These are phyloP conservation scores for Dujonia santamariae DNA, from an alignment of 1,139 yeast species.

Conservation along the genomic window DNA sequence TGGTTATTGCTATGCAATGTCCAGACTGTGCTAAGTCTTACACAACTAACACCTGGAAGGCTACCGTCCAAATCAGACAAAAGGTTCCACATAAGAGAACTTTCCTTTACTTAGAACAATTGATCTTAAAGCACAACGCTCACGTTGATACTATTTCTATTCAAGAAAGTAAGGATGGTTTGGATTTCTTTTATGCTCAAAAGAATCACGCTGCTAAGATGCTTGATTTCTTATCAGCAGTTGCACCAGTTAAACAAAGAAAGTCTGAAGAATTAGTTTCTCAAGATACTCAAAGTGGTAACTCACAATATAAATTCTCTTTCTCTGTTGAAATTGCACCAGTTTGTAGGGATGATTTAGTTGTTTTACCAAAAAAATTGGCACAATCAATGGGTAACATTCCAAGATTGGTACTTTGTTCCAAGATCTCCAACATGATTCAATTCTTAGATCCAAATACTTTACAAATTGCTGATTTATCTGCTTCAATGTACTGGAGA, in stretches of 20 bases:
- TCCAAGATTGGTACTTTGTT: conserved; percentile 79
- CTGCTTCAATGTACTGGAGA: conserved; percentile 82
- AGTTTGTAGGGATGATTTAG: conserved; percentile 95
- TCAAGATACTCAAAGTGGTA: conserved; percentile 88
- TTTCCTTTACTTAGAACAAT: conserved; percentile 88
- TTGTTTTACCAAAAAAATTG: conserved; percentile 78
- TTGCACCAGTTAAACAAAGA: conserved; percentile 82
- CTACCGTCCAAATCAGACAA: conserved; percentile 95
- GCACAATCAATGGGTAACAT: conserved; percentile 87
- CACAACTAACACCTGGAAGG: conserved; percentile 97
- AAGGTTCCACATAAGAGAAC: conserved; percentile 97
- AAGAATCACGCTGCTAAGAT: conserved; percentile 90
- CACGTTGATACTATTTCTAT: conserved; percentile 93
- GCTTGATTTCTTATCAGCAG: conserved; percentile 85
- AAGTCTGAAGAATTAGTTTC: conserved; percentile 90
- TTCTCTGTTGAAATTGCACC: conserved; percentile 94
- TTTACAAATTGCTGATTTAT: conserved; percentile 75
- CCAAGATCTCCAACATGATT: conserved; percentile 72
- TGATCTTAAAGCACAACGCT: conserved; percentile 89
- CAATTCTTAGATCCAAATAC: conserved; percentile 87
- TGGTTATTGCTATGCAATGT: conserved; percentile 95
- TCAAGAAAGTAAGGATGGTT: conserved; percentile 89
- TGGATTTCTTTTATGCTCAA: conserved; percentile 88
- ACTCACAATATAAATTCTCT: conserved; percentile 84
- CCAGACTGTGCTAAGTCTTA: conserved; percentile 97